These are phyloP conservation scores for Lithohypha guttulata DNA, from an alignment of 2,329 filamentous ascomycete genomes.

Conservation along the genomic window DNA sequence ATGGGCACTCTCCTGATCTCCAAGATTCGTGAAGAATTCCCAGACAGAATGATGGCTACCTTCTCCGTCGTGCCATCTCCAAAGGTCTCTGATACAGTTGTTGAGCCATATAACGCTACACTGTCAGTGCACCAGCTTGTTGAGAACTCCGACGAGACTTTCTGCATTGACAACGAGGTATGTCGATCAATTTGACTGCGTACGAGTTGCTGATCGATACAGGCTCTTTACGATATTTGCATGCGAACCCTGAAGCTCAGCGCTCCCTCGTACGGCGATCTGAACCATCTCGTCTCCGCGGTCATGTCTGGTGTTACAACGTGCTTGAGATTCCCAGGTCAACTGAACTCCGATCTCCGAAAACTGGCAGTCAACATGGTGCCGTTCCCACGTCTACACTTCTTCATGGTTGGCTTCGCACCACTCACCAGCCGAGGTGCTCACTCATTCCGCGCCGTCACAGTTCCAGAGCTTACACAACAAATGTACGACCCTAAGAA, in stretches of 20 bases:
- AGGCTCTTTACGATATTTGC: constrained; percentile 98
- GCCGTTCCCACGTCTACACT: constrained; percentile 99
- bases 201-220: constrained; percentile 15
- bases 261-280: constrained; percentile 96
- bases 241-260: constrained; percentile 98
- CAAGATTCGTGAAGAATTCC: constrained; percentile 99
- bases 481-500: constrained; percentile 99
- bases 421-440: constrained; percentile 89
- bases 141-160: constrained; percentile 99
- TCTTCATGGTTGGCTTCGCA: constrained; percentile 99
- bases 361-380: constrained; percentile 99
- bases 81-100: constrained; percentile 99
- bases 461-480: constrained; percentile 95
- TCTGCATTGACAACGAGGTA: constrained; percentile 99
- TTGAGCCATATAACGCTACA: constrained; percentile 99
- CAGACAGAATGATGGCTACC: constrained; percentile 99
- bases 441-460: constrained; percentile 93
- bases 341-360: constrained; percentile 99
- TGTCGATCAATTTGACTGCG: constrained; percentile 12
- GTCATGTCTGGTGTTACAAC: constrained; percentile 99
- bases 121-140: constrained; percentile 98
- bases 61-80: constrained; percentile 98
- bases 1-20: constrained; percentile 99
- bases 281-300: constrained; percentile 98
- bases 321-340: constrained; percentile 96